Conservation (phyloP, 768 basidiomycete species). For the Phaffia tasmanica region DNA sequence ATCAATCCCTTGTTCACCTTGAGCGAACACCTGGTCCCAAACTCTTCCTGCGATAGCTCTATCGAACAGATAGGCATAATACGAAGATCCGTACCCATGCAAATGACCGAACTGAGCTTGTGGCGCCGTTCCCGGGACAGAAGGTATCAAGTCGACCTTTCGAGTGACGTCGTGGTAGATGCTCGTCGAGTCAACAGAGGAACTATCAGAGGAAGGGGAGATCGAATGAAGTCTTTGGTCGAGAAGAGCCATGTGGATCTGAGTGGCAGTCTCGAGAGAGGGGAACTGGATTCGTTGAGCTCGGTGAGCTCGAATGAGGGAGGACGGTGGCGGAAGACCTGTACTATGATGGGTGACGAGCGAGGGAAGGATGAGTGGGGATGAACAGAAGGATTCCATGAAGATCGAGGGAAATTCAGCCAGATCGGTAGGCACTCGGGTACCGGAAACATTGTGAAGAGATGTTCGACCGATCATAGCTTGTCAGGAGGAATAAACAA, state of each 20-base stretch:
- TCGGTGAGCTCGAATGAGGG: conserved; percentile 35
- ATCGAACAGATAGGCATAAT: conserved; percentile 95
- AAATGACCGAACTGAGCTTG: conserved; percentile 94
- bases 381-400: conserved; percentile 94
- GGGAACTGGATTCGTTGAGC: conserved; percentile 34
- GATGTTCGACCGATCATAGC: conserved; percentile 97
- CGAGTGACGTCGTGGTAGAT: conserved; percentile 48
- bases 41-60: conserved; percentile 89
- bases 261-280: conserved; percentile 74
- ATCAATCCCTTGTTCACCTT: conserved; percentile 14
- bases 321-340: conserved; percentile 35
- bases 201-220: conserved; percentile 40
- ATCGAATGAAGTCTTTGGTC: conserved; percentile 87
- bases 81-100: conserved; percentile 92
- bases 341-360: conserved; percentile 41
- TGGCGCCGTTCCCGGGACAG: conserved; percentile 74
- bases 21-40: conserved; percentile 60
- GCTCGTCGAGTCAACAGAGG: conserved; percentile 61
- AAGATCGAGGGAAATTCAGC: conserved; percentile 95
- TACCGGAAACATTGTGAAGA: conserved; percentile 95
- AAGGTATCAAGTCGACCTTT: conserved; percentile 62
- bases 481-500: conserved; percentile 36
- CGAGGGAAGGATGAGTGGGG: conserved; percentile 67
- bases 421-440: conserved; percentile 94
- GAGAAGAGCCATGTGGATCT: conserved; percentile 74